phyloP scores from a whole-genome alignment of 306 rosid genomes.

The Alnus rubra region DNA sequence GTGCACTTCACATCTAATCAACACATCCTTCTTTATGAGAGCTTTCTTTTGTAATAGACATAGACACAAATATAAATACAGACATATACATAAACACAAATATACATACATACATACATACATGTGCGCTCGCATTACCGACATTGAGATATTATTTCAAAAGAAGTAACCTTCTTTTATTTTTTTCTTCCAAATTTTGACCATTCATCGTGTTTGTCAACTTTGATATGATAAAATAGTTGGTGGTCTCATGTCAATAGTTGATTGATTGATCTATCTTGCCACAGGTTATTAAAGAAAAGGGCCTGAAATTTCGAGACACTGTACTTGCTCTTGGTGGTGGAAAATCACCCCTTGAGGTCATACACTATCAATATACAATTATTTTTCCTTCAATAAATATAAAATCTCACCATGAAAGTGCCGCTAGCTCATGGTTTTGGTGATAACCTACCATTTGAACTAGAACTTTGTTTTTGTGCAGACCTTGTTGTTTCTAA shows the following conservation, averaged over 20 bases:
- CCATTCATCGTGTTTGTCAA: not conserved
- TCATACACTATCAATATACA: not conserved
- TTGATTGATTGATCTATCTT: slow-evolving; percentile 14
- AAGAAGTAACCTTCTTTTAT: not conserved
- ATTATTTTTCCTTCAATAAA: not conserved
- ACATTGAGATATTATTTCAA: too few species aligned
- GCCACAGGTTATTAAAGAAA: slow-evolving; percentile 76
- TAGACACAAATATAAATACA: not conserved
- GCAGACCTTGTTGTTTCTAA: not conserved
- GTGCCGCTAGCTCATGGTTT: too few species aligned
- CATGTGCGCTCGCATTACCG: too few species aligned
- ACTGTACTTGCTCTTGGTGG: slow-evolving; percentile 94
- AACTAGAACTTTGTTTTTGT: not conserved
- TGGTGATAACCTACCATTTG: too few species aligned
- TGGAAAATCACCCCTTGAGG: slow-evolving; percentile 83
- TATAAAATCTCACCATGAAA: not conserved
- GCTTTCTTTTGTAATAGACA: not conserved
- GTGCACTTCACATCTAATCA: not conserved
- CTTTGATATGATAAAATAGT: not conserved
- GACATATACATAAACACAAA: too few species aligned
- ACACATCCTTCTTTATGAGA: not conserved
- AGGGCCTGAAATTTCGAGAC: slow-evolving; percentile 80
- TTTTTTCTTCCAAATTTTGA: not conserved
- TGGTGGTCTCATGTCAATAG: not conserved
- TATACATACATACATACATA: too few species aligned